Evolutionary conservation across 2,329 filamentous ascomycete genomes (phyloP), one percentile per base, ranked within the genome.

Genomic region (Cercospora janseana): DNA sequence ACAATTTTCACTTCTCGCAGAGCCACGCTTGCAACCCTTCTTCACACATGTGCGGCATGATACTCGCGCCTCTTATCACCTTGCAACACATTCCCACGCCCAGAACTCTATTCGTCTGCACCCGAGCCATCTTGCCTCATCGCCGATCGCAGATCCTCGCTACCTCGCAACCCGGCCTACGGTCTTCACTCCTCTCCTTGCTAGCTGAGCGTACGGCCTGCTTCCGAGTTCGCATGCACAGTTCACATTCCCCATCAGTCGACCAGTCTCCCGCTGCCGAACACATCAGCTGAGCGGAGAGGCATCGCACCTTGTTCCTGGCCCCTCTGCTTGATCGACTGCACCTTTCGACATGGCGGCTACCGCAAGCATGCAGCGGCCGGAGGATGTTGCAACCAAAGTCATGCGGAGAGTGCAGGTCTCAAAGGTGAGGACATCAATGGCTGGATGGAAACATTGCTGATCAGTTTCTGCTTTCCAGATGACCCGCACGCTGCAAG

Each of bases 401-500:
- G 67, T 70, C 37, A 57, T 70, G 57, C 55, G 66, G 50, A 60
- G 67, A 57, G 66, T 65, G n/a, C 66, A 70, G 45, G 66, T 70
- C 44, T 68, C 66, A 34, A 69, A 69, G 66, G 67, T 69, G 49
- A 52, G 64, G 45, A 45, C 43, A 35, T 45, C 13, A 27, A 28
- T 43, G 7, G 13, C 27, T 34, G 7, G 18, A 28, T 31, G 9
- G 24, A 23, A 40, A n/a, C 28, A 20, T 56, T 43, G 51, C 45
- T 58, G 28, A 48, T 60, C 66, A 53, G 68, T 55, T 38, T 13
- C 27, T 37, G 27, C 43, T 20, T 46, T 54, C 23, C 63, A 97
- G 93, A 95, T 98, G 76, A 93, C 91, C 63, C 81, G 92, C 68
- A 87, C 87, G 65, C 78, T 98, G 48, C 90, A 97, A 74, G 90